A percentile compares a stretch with the other conserved stretches of the same genome.
Conservation (phyloP, 192 early-diverging fungal genomes). For the Gigaspora rosea region DNA sequence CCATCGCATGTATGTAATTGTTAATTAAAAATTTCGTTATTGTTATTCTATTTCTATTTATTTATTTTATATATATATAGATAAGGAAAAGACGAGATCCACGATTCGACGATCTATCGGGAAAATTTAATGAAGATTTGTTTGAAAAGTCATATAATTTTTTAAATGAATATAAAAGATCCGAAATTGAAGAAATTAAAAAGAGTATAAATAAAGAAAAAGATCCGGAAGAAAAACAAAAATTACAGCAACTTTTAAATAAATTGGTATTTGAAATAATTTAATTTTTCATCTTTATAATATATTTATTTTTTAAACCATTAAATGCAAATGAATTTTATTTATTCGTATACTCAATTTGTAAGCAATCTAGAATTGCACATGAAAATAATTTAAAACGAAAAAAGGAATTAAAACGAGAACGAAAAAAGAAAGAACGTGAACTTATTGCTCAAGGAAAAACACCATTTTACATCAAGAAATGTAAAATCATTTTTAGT, state of each 20-base stretch:
- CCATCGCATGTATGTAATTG: conserved; percentile 45
- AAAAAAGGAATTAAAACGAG: conserved; percentile 65
- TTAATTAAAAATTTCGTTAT: not conserved
- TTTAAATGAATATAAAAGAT: conserved; percentile 73
- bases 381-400: conserved; percentile 53
- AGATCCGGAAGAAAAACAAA: conserved; percentile 58
- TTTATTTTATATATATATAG: not conserved
- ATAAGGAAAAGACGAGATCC: conserved; percentile 83
- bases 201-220: conserved; percentile 67
- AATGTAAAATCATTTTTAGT: conserved; percentile 57
- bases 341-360: not conserved
- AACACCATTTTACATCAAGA: conserved; percentile 92
- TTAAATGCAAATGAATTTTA: not conserved
- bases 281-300: not conserved
- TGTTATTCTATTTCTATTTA: not conserved
- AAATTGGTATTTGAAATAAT: conserved; percentile 58
- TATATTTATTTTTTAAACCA: not conserved
- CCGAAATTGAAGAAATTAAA: conserved; percentile 73
- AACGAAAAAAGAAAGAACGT: conserved; percentile 79
- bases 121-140: conserved; percentile 88
- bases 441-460: conserved; percentile 87
- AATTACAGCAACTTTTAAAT: conserved; percentile 61
- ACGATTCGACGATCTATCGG: conserved; percentile 87
- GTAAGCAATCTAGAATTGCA: conserved; percentile 47
- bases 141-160: conserved; percentile 94